Conservation (phyloP, 2,329 filamentous ascomycete species). For the Curvularia spicifera region DNA sequence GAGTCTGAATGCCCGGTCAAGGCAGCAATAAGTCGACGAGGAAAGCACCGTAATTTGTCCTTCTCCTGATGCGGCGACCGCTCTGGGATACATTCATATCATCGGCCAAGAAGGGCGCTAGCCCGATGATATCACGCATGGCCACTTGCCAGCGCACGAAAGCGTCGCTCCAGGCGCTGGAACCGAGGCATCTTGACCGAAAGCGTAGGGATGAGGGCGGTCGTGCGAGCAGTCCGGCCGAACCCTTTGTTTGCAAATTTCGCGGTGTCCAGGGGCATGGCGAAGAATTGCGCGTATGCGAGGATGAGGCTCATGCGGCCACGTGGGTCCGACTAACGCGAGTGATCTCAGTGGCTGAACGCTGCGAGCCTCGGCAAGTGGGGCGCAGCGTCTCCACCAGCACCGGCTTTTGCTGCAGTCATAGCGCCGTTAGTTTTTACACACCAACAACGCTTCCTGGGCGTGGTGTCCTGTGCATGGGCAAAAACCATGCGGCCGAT, state of each 20-base stretch:
- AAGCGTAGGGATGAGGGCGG: conserved; percentile 1
- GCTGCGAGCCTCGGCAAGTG: conserved; percentile 16
- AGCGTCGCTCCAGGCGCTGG: background rate
- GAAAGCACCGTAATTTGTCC: conserved; percentile 1
- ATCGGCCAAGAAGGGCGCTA: conserved; percentile 4
- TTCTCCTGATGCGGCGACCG: background rate
- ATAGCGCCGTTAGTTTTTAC: conserved; percentile 14
- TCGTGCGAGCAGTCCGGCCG: conserved; percentile 17
- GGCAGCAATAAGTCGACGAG: background rate
- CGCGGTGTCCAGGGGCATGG: background rate
- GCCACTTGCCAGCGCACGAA: conserved; percentile 4
- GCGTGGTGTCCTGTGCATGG: conserved; percentile 8
- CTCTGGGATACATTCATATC: background rate
- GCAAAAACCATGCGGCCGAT: conserved; percentile 8
- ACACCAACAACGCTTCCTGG: conserved; percentile 2
- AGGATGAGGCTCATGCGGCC: background rate
- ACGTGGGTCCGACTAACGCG: conserved; percentile 4
- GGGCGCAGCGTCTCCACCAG: conserved; percentile 2
- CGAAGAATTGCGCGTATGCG: conserved; percentile 4
- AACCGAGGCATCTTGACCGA: background rate
- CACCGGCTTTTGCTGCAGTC: background rate
- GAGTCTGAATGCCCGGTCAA: background rate
- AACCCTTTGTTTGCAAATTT: conserved; percentile 10
- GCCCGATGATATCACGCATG: conserved; percentile 6
- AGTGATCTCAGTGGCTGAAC: conserved; percentile 5